A percentile compares a stretch with the other conserved stretches of the same genome.
Evolutionary conservation across 192 early-diverging fungal genomes (phyloP).

Genomic region (Coemansia biformis): DNA sequence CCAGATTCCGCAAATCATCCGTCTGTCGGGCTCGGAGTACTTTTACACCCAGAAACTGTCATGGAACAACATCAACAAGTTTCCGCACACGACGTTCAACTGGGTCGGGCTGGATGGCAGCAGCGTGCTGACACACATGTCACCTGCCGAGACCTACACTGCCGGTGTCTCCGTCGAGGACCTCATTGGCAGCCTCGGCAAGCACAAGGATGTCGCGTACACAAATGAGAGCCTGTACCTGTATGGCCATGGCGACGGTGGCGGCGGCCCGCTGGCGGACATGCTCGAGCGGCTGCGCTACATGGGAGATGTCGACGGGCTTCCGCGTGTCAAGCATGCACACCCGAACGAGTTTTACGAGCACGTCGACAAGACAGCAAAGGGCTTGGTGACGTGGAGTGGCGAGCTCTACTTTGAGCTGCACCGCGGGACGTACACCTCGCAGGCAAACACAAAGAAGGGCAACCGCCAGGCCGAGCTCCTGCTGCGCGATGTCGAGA

Average conservation of each 20-base stretch:
- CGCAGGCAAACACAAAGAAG: constrained; percentile 80
- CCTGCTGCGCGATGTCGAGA: constrained; percentile 79
- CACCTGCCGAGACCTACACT: constrained; percentile 83
- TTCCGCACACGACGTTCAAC: constrained; percentile 92
- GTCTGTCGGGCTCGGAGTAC: constrained; percentile 72
- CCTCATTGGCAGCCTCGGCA: constrained; percentile 61
- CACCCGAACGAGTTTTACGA: constrained; percentile 83
- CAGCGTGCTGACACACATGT: constrained; percentile 81
- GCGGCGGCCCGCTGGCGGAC: constrained; percentile 74
- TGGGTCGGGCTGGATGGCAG: constrained; percentile 91
- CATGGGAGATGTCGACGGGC: constrained; percentile 71
- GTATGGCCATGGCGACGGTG: constrained; percentile 97
- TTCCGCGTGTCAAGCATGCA: constrained; percentile 67
- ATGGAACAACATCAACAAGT: constrained; percentile 99
- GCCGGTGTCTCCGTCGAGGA: constrained; percentile 57
- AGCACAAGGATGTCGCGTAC: constrained; percentile 85
- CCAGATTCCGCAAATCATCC: constrained; percentile 89
- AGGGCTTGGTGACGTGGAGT: constrained; percentile 78
- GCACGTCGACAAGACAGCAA: constrained; percentile 61
- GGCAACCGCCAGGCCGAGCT: constrained; percentile 82
- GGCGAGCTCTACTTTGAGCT: constrained; percentile 99
- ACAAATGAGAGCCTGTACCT: constrained; percentile 80
- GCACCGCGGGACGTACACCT: constrained; percentile 96
- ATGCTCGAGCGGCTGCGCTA: constrained; percentile 83
- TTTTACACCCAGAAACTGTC: constrained; percentile 99